phyloP scores from a whole-genome alignment of 202 grass and related monocot species.

The Dendrocalamus latiflorus region DNA sequence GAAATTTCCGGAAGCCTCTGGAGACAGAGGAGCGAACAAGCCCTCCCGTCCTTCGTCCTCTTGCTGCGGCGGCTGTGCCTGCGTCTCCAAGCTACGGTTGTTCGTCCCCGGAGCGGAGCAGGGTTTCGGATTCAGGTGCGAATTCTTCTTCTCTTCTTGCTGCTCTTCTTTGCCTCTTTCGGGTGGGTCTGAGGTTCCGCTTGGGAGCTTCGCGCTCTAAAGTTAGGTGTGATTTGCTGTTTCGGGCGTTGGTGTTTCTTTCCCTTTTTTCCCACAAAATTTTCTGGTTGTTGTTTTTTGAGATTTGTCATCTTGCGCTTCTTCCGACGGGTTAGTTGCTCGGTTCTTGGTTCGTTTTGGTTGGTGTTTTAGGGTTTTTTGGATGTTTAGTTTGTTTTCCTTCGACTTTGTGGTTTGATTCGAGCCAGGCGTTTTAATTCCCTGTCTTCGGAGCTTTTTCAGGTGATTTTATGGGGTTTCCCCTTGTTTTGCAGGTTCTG shows the following conservation, averaged over 20 bases:
- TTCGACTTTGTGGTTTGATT: not conserved
- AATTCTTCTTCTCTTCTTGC: not conserved
- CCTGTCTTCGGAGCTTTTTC: not conserved
- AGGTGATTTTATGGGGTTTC: not conserved
- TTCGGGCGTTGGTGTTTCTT: not conserved
- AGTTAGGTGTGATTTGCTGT: not conserved
- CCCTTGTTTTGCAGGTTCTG: slow-evolving; percentile 18
- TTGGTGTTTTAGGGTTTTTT: not conserved
- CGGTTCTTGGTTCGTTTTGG: not conserved
- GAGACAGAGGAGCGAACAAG: not conserved
- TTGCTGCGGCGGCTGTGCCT: not conserved
- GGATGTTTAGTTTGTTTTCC: not conserved
- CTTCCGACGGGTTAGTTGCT: not conserved
- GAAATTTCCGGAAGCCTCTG: slow-evolving; percentile 26
- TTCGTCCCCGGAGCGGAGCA: not conserved
- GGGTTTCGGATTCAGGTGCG: not conserved
- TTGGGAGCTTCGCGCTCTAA: not conserved
- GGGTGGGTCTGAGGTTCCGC: not conserved
- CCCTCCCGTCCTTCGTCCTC: not conserved
- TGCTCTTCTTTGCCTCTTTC: not conserved
- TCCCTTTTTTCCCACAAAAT: not conserved
- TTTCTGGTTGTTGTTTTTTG: not conserved
- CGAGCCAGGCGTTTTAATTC: not conserved
- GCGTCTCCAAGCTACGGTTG: not conserved
- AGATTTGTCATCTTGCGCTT: not conserved